Evolutionary conservation across 139 green algal species (phyloP).

Genomic region (Limnomonas spitsbergensis): DNA sequence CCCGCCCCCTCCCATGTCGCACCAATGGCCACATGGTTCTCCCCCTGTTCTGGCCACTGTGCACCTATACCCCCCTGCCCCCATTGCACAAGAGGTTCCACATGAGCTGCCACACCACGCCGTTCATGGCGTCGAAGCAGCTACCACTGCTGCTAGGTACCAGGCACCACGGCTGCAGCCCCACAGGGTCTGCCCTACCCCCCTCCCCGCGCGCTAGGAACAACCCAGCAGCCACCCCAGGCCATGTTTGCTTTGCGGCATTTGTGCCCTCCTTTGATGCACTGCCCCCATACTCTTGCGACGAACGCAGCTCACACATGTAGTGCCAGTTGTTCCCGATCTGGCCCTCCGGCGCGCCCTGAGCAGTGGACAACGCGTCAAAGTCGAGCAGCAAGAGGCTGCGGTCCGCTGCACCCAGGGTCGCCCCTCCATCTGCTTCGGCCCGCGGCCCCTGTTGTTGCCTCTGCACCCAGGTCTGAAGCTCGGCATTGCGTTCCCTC

Average conservation of each 20-base stretch:
- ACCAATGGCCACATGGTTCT: too few species aligned
- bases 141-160: neutral
- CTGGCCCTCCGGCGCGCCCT: neutral
- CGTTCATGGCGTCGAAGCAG: neutral
- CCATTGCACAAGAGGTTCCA: neutral
- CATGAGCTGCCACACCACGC: neutral
- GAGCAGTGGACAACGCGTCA: neutral
- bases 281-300: neutral
- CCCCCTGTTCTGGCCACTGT: too few species aligned
- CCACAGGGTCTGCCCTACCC: neutral
- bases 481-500: neutral
- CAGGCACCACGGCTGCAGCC: neutral
- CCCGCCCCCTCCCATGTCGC: too few species aligned
- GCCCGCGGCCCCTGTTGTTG: neutral
- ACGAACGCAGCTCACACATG: neutral
- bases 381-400: neutral
- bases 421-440: neutral
- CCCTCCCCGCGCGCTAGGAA: neutral
- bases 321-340: conserved; percentile 1
- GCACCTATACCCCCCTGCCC: too few species aligned
- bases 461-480: neutral
- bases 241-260: neutral
- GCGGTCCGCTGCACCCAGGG: neutral
- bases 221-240: too few species aligned
- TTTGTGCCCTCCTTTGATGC: neutral